Evolutionary conservation across 805 yeast species (phyloP), one percentile per base, ranked within the genome.

Genomic region (Metschnikowia koreensis): DNA sequence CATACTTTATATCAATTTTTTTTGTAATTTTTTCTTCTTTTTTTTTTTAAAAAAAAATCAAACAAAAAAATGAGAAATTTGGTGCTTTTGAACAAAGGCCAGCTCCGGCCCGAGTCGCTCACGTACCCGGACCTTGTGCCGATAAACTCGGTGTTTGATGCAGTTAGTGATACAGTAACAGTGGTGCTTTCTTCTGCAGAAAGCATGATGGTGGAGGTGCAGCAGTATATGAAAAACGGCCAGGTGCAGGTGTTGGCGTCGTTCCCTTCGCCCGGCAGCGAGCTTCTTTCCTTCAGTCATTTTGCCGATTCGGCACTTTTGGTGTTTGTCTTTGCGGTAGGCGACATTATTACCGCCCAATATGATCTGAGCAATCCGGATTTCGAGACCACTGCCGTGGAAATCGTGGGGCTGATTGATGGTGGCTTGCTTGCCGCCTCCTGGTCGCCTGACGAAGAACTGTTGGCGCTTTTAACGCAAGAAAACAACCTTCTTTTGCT

Each of bases 401-500:
- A 86, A 59, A 85, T 91, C 44, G 92, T 87, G 9, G 98, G 97
- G 0, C 80, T 89, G 17, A 83, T 93, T 28, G 97, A 91, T 61
- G 80, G 77, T 34, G 93, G 92, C 0, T 71, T 93, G 13, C 61
- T 68, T 41, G 83, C 89, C 15, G 92, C 97, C 0, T 60, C 70
- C 17, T 94, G 98, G 98, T 85, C 96, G 11, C 86, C 86, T 6
- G 97, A 94, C 65, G 97, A 92, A 61, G 98, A 94, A 66, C 81
- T 91, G 0, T 71, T 93, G 47, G 82, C 85, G 1, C 58, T 94
- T 16, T 78, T 86, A 13, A 87, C 97, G 0, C 69, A 61, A 10
- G 87, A 83, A 44, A 70, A 76, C 48, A 85, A 82, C 47, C 68
- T 89, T 9, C 70, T 89, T 0, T 62, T 92, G 22, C 75, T 94